Conservation (phyloP, 805 yeast species). For the Saccharomycopsis olivae region DNA sequence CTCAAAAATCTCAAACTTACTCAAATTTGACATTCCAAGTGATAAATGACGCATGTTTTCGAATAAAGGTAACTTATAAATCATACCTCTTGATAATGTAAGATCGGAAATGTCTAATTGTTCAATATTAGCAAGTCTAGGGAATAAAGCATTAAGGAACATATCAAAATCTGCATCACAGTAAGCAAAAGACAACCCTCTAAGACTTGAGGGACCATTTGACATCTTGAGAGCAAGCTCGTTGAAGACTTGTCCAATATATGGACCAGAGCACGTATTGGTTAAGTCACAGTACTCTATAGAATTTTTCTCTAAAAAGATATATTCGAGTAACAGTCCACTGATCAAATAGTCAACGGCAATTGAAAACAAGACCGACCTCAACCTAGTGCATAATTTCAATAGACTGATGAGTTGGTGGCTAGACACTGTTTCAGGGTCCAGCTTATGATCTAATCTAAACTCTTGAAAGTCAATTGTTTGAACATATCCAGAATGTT, state of each 20-base stretch:
- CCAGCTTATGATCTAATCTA: not conserved
- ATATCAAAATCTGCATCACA: too few relatives aligned
- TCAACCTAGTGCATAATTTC: not conserved
- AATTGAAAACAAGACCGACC: constrained; percentile 4
- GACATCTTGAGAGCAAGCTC: not conserved
- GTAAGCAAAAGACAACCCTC: too few relatives aligned
- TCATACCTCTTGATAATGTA: not conserved
- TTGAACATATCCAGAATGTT: not conserved
- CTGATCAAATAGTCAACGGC: constrained; percentile 2
- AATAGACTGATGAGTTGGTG: not conserved
- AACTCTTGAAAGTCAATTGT: constrained; percentile 11
- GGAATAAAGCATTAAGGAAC: constrained; percentile 4
- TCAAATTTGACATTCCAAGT: constrained; percentile 9
- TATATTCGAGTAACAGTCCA: not conserved
- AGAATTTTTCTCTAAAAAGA: too few relatives aligned
- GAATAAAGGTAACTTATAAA: constrained; percentile 6
- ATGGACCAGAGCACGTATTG: too few relatives aligned
- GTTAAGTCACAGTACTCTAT: too few relatives aligned
- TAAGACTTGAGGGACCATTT: too few relatives aligned
- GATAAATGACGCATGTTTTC: constrained; percentile 10
- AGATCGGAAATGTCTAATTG: constrained; percentile 4
- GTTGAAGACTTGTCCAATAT: constrained; percentile 1
- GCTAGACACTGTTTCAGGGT: not conserved
- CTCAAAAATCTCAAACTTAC: constrained; percentile 8
- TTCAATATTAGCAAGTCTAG: constrained; percentile 3